These are phyloP conservation scores for Moricandia moricandioides DNA, from an alignment of 345 rosid genomes.

Conservation along the genomic window DNA sequence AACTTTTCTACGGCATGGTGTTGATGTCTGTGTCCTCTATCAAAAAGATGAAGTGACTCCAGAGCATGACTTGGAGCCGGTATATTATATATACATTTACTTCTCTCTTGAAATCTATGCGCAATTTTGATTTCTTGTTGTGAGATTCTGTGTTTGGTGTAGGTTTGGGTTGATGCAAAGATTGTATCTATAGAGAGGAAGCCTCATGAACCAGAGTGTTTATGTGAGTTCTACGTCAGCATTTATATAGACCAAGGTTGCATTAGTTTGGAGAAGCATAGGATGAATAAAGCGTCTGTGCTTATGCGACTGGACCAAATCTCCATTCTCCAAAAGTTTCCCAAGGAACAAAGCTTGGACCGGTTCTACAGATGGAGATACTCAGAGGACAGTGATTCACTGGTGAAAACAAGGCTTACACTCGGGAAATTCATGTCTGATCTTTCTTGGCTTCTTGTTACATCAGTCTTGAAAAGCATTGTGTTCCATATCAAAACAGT, in stretches of 20 bases:
- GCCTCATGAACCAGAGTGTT: constrained; percentile 63
- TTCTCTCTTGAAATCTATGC: background rate
- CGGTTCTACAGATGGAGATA: constrained; percentile 61
- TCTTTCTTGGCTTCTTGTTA: constrained; percentile 62
- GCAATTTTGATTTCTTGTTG: no score
- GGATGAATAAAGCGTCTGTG: constrained; percentile 46
- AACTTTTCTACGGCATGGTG: constrained; percentile 68
- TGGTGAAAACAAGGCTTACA: constrained; percentile 54
- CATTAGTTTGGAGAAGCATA: constrained; percentile 56
- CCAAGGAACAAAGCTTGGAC: constrained; percentile 42
- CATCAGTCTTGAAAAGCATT: constrained; percentile 55
- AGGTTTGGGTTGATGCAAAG: constrained; percentile 83
- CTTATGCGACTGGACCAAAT: constrained; percentile 52
- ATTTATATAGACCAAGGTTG: constrained; percentile 54
- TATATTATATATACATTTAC: constrained; percentile 39
- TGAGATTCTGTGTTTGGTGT: background rate
- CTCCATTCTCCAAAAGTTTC: constrained; percentile 62
- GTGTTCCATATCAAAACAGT: constrained; percentile 54
- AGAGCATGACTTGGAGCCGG: constrained; percentile 35
- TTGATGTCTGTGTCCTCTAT: constrained; percentile 70
- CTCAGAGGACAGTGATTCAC: constrained; percentile 54
- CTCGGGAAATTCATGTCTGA: constrained; percentile 65
- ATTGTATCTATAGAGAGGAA: constrained; percentile 73
- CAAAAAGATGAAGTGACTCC: constrained; percentile 31
- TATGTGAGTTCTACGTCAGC: constrained; percentile 60